Conservation (phyloP, 768 basidiomycete species). For the Floccularia luteovirens region DNA sequence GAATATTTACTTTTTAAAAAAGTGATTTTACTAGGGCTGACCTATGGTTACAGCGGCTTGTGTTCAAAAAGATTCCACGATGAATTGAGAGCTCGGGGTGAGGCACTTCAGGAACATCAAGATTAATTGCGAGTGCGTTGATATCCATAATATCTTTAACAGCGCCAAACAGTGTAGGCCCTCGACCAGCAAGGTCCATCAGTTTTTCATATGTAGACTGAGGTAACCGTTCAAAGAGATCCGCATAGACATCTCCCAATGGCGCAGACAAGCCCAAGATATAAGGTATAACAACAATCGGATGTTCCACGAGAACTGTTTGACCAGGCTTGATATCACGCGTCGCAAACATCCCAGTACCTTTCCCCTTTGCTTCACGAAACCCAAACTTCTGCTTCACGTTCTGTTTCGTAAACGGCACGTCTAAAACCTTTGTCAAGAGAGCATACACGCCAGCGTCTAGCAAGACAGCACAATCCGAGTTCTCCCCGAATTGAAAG, state of each 20-base stretch:
- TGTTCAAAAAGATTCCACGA: constrained; percentile 25
- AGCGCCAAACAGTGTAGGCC: constrained; percentile 6
- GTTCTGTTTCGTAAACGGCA: neutral
- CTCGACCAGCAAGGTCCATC: constrained; percentile 13
- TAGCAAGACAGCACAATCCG: constrained; percentile 18
- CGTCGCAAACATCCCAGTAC: constrained; percentile 19
- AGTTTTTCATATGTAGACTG: constrained; percentile 10
- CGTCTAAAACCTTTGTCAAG: constrained; percentile 10
- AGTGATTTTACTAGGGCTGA: constrained; percentile 8
- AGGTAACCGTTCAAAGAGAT: constrained; percentile 18
- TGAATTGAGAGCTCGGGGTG: constrained; percentile 20
- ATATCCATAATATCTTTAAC: constrained; percentile 20
- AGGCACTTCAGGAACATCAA: constrained; percentile 15
- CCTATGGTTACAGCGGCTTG: constrained; percentile 34
- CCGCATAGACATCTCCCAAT: constrained; percentile 15
- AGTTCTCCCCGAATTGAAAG: constrained; percentile 10
- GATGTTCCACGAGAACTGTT: constrained; percentile 21
- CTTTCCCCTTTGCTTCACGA: constrained; percentile 8
- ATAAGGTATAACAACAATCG: constrained; percentile 22
- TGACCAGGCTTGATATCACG: constrained; percentile 12
- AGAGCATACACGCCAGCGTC: constrained; percentile 20
- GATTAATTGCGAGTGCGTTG: constrained; percentile 23
- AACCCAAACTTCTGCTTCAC: constrained; percentile 10
- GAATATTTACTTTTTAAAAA: neutral
- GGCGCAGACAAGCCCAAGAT: constrained; percentile 15